Conservation (phyloP, 805 yeast species). For the Monosporozyma aerobia region DNA sequence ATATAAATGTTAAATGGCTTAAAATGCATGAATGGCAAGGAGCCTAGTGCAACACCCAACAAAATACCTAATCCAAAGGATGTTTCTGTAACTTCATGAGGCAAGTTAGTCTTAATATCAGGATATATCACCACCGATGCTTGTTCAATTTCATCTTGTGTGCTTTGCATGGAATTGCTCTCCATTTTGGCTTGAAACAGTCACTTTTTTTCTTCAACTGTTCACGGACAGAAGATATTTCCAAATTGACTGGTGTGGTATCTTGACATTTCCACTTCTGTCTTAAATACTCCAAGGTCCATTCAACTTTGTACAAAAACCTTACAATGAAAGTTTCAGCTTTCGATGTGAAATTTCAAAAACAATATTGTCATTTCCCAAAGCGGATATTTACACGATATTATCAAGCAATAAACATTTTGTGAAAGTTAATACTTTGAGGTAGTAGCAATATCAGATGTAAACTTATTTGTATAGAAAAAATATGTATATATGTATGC, state of each 20-base stretch:
- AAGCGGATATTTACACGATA: not conserved
- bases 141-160: not conserved
- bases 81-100: slow-evolving; percentile 37
- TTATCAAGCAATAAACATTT: not conserved
- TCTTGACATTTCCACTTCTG: no score
- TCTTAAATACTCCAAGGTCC: not conserved
- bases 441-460: not conserved
- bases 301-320: not conserved
- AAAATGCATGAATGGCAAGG: slow-evolving; percentile 23
- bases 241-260: no score
- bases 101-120: slow-evolving; percentile 33
- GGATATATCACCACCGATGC: slow-evolving; percentile 12
- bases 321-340: not conserved
- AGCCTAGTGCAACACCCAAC: slow-evolving; percentile 33
- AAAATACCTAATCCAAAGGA: slow-evolving; percentile 37
- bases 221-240: no score
- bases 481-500: not conserved
- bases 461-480: not conserved
- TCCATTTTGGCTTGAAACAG: not conserved
- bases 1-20: slow-evolving; percentile 41
- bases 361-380: not conserved
- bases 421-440: not conserved
- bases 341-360: not conserved
- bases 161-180: not conserved
- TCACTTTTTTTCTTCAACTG: not conserved